Evolutionary conservation across 306 rosid genomes (phyloP).

Genomic region (Cucurbita argyrosperma): DNA sequence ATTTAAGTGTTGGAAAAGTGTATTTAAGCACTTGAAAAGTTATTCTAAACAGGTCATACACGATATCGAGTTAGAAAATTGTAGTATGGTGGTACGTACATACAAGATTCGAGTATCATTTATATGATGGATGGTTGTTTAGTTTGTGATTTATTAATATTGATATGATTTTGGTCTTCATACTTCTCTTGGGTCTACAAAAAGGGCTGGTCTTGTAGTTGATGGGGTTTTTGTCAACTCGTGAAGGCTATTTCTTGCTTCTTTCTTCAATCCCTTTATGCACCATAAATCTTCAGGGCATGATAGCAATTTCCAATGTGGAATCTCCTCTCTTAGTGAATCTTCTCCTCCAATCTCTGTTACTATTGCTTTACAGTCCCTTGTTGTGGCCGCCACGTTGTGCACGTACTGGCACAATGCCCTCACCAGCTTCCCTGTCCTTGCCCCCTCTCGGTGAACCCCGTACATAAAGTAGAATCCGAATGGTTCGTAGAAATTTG

Average conservation of each 20-base stretch:
- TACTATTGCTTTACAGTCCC: constrained; percentile 60
- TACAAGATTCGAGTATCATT: background rate
- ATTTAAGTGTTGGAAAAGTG: background rate
- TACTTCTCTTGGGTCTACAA: constrained; percentile 98
- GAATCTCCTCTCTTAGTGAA: constrained; percentile 48
- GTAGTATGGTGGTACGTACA: background rate
- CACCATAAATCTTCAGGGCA: constrained; percentile 92
- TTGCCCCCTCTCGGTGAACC: constrained; percentile 48
- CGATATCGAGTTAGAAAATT: background rate
- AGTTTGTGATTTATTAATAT: constrained; percentile 1
- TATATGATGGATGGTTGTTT: background rate
- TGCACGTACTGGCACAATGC: constrained; percentile 61
- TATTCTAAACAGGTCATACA: background rate
- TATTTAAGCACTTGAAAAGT: background rate
- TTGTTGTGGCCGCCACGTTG: constrained; percentile 37
- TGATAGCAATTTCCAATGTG: constrained; percentile 76
- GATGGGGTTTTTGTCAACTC: constrained; percentile 56
- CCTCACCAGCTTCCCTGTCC: constrained; percentile 56
- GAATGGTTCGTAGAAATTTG: constrained; percentile 64
- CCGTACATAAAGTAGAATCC: constrained; percentile 95
- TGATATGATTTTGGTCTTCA: constrained; percentile 11
- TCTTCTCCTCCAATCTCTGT: constrained; percentile 66
- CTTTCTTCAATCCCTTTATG: constrained; percentile 61
- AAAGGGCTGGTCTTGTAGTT: constrained; percentile 43
- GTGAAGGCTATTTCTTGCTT: constrained; percentile 23